Evolutionary conservation across 2,329 filamentous ascomycete species (phyloP).

Genomic region (Pochonia chlamydosporia): DNA sequence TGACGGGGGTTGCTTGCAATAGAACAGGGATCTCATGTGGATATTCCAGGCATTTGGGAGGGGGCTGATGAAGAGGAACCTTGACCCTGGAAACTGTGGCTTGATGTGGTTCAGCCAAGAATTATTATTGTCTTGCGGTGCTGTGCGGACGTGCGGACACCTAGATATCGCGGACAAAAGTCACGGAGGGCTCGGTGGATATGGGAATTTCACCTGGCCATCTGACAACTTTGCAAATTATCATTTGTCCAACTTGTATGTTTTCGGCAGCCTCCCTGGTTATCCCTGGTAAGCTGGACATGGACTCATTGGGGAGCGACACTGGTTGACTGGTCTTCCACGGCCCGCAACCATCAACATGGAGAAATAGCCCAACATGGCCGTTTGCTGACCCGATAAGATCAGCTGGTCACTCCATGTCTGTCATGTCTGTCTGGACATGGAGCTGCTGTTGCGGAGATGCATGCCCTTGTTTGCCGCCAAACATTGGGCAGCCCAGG

Average conservation of each 20-base stretch:
- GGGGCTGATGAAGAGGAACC: neutral
- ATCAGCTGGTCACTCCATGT: too few species aligned
- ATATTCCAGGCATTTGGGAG: neutral
- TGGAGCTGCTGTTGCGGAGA: too few species aligned
- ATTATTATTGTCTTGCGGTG: neutral
- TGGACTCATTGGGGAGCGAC: too few species aligned
- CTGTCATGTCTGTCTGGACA: too few species aligned
- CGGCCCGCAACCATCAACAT: too few species aligned
- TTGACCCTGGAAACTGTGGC: neutral
- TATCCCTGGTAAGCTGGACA: too few species aligned
- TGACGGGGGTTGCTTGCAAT: neutral
- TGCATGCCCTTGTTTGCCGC: too few species aligned
- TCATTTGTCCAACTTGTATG: neutral
- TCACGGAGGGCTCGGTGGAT: neutral
- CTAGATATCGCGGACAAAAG: neutral
- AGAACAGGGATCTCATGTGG: neutral
- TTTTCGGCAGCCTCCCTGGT: neutral
- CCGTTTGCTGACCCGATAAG: too few species aligned
- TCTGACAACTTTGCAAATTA: neutral
- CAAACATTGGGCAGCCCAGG: too few species aligned
- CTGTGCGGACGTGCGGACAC: too few species aligned
- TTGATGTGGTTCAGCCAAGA: neutral
- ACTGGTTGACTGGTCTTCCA: too few species aligned
- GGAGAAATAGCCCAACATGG: too few species aligned
- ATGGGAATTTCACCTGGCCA: neutral